A percentile compares a stretch with the other conserved stretches of the same genome.
These are phyloP conservation scores for Phytopythium boreale DNA, from an alignment of 352 stramenopile genomes.

Conservation along the genomic window DNA sequence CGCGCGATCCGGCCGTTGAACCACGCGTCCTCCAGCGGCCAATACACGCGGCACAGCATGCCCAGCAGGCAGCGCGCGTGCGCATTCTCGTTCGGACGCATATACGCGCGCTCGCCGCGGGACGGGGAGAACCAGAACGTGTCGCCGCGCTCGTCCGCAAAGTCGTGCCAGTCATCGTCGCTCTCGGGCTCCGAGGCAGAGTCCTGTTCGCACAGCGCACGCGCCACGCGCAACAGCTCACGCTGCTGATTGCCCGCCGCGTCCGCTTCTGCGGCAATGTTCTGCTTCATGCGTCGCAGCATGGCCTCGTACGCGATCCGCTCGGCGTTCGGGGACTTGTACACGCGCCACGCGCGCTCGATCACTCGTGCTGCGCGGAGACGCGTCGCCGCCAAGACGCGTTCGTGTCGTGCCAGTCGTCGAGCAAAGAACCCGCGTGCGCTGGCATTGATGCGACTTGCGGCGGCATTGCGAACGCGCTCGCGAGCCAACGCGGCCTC, in stretches of 20 bases:
- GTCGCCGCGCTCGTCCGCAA: constrained; percentile 55
- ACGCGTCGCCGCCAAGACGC: constrained; percentile 31
- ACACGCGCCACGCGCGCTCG: constrained; percentile 47
- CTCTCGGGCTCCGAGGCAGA: constrained; percentile 72
- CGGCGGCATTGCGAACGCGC: constrained; percentile 30
- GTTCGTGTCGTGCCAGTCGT: constrained; percentile 30
- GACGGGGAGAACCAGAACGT: constrained; percentile 84
- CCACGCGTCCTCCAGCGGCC: constrained; percentile 76
- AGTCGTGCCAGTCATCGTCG: constrained; percentile 78
- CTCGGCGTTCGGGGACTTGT: constrained; percentile 37
- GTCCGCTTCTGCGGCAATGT: constrained; percentile 44
- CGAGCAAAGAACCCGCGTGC: constrained; percentile 63
- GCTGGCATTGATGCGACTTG: constrained; percentile 60
- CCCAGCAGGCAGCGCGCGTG: constrained; percentile 53
- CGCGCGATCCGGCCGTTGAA: constrained; percentile 49
- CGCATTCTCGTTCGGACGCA: constrained; percentile 66
- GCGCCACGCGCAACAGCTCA: constrained; percentile 45
- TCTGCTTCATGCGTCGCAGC: constrained; percentile 42
- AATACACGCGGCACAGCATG: constrained; percentile 60
- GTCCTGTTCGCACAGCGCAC: constrained; percentile 47
- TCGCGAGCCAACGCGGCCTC: constrained; percentile 31
- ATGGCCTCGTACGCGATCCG: constrained; percentile 48
- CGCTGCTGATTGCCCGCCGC: constrained; percentile 38
- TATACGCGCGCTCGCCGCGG: constrained; percentile 47
- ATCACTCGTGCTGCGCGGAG: constrained; percentile 42